Conservation (phyloP, 495 filamentous ascomycete genomes). For the Beverwykella pulmonaria region DNA sequence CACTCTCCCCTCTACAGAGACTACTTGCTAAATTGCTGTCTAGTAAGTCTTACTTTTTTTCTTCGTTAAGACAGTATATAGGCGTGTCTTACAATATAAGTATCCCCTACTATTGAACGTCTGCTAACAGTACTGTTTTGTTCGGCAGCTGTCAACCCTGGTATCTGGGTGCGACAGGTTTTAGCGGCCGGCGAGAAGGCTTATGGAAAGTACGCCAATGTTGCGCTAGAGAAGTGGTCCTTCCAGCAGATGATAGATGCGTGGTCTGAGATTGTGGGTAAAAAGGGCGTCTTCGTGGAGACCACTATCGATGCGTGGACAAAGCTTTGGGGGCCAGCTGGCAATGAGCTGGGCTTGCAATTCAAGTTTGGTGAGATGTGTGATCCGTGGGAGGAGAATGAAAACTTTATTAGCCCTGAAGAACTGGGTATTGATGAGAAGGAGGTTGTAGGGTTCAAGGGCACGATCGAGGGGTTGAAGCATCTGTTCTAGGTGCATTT, state of each 20-base stretch:
- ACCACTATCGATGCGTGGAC: slow-evolving; percentile 19
- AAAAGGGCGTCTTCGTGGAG: slow-evolving; percentile 30
- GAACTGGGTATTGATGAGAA: slow-evolving; percentile 33
- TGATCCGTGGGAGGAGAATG: slow-evolving; percentile 34
- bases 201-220: slow-evolving; percentile 36
- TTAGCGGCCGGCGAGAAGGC: slow-evolving; percentile 24
- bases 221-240: slow-evolving; percentile 27
- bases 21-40: too few species aligned
- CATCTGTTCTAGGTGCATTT: slow-evolving; percentile 2
- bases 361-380: slow-evolving; percentile 35
- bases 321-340: slow-evolving; percentile 29
- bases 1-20: too few species aligned
- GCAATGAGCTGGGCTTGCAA: slow-evolving; percentile 35
- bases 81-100: too few species aligned
- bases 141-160: slow-evolving; percentile 32
- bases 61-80: too few species aligned
- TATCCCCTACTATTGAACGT: too few species aligned
- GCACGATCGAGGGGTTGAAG: slow-evolving; percentile 29
- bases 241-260: slow-evolving; percentile 30
- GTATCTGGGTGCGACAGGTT: slow-evolving; percentile 25
- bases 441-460: slow-evolving; percentile 31
- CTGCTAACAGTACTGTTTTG: too few species aligned
- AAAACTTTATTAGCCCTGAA: slow-evolving; percentile 29
- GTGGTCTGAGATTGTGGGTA: slow-evolving; percentile 38
- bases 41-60: too few species aligned